These are phyloP conservation scores for Pisolithus albus DNA, from an alignment of 768 basidiomycete species.

Conservation along the genomic window DNA sequence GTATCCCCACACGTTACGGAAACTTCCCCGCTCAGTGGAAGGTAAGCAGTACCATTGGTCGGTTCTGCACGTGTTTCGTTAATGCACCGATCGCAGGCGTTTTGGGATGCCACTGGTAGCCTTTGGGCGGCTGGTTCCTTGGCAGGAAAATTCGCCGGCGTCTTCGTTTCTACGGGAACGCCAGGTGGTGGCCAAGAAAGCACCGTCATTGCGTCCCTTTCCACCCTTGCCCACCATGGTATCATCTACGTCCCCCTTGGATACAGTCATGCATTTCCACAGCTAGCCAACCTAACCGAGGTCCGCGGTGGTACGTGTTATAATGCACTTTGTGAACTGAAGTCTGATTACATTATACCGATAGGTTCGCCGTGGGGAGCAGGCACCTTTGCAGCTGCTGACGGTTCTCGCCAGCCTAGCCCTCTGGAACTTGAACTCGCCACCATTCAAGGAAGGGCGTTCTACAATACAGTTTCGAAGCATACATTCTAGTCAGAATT, in stretches of 20 bases:
- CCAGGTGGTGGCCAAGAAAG: constrained; percentile 77
- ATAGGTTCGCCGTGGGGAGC: constrained; percentile 77
- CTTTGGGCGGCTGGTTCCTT: constrained; percentile 58
- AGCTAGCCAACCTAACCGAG: constrained; percentile 38
- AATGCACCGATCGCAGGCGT: constrained; percentile 34
- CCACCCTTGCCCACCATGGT: constrained; percentile 66
- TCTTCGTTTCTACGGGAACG: constrained; percentile 69
- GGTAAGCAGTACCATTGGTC: constrained; percentile 28
- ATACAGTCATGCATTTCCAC: constrained; percentile 43
- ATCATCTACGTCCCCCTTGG: constrained; percentile 69
- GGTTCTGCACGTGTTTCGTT: background rate
- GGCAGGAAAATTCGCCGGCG: constrained; percentile 66
- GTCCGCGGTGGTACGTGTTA: constrained; percentile 50
- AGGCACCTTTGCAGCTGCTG: constrained; percentile 47
- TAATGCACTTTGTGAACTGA: background rate
- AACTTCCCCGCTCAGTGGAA: constrained; percentile 77
- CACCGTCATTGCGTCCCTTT: constrained; percentile 46
- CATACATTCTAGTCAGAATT: constrained; percentile 19
- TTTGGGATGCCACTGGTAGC: constrained; percentile 71
- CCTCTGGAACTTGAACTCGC: constrained; percentile 48
- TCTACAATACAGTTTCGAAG: constrained; percentile 42
- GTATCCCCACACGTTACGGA: constrained; percentile 77
- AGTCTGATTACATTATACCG: background rate
- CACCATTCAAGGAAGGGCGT: constrained; percentile 43
- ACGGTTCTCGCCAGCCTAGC: constrained; percentile 43